Evolutionary conservation across 2,329 filamentous ascomycete species (phyloP).

Genomic region (Venturia oleaginea): DNA sequence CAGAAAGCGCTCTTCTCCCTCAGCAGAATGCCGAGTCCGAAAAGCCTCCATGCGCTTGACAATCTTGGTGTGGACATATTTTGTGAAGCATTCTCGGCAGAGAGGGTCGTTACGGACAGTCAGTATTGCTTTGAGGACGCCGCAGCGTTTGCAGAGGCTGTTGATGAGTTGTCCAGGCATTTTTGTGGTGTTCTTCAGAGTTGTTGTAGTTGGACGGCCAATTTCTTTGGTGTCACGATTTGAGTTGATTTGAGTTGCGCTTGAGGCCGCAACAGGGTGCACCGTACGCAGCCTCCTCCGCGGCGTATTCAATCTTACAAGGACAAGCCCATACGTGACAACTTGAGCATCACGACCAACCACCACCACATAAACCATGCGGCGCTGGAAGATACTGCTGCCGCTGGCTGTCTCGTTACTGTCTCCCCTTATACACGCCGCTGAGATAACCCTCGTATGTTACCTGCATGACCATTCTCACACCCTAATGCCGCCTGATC

Average conservation of each 20-base stretch:
- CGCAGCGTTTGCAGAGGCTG: constrained; percentile 48
- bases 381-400: constrained; percentile 27
- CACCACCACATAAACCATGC: constrained; percentile 22
- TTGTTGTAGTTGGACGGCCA: not conserved
- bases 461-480: not conserved
- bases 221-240: too few species aligned
- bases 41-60: constrained; percentile 68
- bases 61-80: constrained; percentile 69
- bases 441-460: constrained; percentile 28
- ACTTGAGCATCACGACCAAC: not conserved
- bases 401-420: constrained; percentile 19
- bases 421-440: constrained; percentile 22
- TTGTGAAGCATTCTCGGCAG: constrained; percentile 68
- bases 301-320: too few species aligned
- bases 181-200: too few species aligned
- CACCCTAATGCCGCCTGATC: not conserved
- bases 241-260: too few species aligned
- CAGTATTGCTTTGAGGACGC: constrained; percentile 39
- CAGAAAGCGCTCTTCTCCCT: constrained; percentile 44
- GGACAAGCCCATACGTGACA: not conserved
- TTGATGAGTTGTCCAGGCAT: not conserved
- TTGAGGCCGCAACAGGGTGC: too few species aligned
- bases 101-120: constrained; percentile 50
- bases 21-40: constrained; percentile 40
- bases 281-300: too few species aligned